A percentile compares a stretch with the other conserved stretches of the same genome.
Conservation (phyloP, 805 yeast species). For the Spathaspora gorwiae region DNA sequence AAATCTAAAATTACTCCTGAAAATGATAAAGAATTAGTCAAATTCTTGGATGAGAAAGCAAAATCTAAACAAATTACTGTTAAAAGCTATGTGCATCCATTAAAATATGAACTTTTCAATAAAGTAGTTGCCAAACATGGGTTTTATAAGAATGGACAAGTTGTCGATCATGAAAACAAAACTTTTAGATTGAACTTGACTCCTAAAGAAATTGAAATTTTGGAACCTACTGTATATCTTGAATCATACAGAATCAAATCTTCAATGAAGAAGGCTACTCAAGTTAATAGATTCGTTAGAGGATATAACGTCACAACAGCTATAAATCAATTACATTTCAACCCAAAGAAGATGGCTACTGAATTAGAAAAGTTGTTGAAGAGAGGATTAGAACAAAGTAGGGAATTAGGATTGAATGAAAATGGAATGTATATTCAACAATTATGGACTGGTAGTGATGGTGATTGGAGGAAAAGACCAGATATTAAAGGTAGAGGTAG, state of each 20-base stretch:
- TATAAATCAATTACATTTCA: constrained; percentile 88
- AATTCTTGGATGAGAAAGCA: constrained; percentile 43
- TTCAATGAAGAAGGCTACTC: constrained; percentile 84
- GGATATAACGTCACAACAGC: constrained; percentile 71
- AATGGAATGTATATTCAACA: constrained; percentile 67
- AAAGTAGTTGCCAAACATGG: constrained; percentile 58
- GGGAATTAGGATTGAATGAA: constrained; percentile 51
- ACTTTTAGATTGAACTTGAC: constrained; percentile 54
- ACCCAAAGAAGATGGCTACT: constrained; percentile 69
- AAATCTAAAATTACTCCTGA: constrained; percentile 19
- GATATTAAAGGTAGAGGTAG: constrained; percentile 92
- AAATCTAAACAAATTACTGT: constrained; percentile 38
- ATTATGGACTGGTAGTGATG: constrained; percentile 92
- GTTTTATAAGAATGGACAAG: constrained; percentile 61
- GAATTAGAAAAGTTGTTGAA: constrained; percentile 75
- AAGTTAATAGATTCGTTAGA: constrained; percentile 70
- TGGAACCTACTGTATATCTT: constrained; percentile 85
- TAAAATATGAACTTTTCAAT: constrained; percentile 62
- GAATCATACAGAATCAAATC: constrained; percentile 79
- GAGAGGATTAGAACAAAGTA: constrained; percentile 67
- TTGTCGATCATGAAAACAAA: constrained; percentile 33
- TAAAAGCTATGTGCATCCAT: constrained; percentile 63
- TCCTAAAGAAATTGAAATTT: constrained; percentile 62
- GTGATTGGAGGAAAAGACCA: constrained; percentile 60
- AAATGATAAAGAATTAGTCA: constrained; percentile 40